phyloP scores from a whole-genome alignment of 495 filamentous ascomycete genomes.

The Clavariopsis aquatica region DNA sequence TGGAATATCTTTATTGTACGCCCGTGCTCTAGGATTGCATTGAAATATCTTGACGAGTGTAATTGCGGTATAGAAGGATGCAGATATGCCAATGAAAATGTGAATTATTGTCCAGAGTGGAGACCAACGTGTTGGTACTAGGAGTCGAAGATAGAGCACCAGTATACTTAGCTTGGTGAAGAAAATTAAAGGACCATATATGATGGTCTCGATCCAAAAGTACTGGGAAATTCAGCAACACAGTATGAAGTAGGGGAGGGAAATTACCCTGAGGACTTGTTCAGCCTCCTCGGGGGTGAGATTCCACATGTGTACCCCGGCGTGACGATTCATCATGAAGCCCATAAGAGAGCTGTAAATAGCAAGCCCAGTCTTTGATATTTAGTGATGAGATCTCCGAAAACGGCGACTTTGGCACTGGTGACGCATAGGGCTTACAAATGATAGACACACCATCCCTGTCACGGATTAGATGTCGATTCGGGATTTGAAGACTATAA shows the following conservation, averaged over 20 bases:
- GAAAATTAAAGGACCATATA: constrained; percentile 27
- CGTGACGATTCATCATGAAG: constrained; percentile 8
- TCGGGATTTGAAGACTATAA: too few species aligned
- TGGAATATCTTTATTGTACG: constrained; percentile 10
- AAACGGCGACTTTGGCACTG: neutral
- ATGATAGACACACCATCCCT: constrained; percentile 25
- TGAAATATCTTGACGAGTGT: constrained; percentile 28
- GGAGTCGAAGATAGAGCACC: constrained; percentile 21
- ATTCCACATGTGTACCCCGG: constrained; percentile 24
- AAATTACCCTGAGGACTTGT: constrained; percentile 13
- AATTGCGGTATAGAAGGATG: constrained; percentile 16
- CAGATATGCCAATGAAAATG: constrained; percentile 15
- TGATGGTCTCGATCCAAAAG: constrained; percentile 21
- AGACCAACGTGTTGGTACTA: constrained; percentile 19
- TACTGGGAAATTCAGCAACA: constrained; percentile 9
- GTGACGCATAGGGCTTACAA: constrained; percentile 16
- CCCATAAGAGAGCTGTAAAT: constrained; percentile 14
- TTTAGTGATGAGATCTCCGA: neutral
- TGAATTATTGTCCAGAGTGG: constrained; percentile 15
- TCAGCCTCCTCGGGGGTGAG: neutral
- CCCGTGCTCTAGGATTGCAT: constrained; percentile 13
- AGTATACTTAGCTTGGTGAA: constrained; percentile 26
- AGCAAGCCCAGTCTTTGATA: constrained; percentile 3
- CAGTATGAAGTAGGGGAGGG: neutral
- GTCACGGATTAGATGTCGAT: neutral